phyloP scores from a whole-genome alignment of 2,329 filamentous ascomycete genomes.

The Phyllosticta capitalensis region DNA sequence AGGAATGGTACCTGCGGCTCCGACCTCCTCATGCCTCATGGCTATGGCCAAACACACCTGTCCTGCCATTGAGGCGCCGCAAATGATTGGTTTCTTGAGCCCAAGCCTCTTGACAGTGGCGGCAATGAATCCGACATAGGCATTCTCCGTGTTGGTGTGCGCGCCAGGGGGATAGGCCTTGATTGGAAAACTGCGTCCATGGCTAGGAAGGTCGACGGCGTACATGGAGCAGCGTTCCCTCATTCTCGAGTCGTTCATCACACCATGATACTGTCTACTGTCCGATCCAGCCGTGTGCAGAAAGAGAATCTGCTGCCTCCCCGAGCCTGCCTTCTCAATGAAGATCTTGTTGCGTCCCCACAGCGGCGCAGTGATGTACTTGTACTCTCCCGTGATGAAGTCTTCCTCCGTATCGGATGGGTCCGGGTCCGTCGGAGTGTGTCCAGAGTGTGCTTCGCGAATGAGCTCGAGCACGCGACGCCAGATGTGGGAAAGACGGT shows the following conservation, averaged over 20 bases:
- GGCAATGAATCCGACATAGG: slow-evolving; percentile 23
- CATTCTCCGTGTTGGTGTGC: slow-evolving; percentile 41
- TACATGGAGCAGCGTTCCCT: slow-evolving; percentile 40
- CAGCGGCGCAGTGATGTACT: slow-evolving; percentile 36
- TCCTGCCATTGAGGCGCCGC: slow-evolving; percentile 42
- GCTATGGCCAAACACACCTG: slow-evolving; percentile 41
- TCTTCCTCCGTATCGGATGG: slow-evolving; percentile 19
- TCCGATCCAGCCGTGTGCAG: slow-evolving; percentile 40
- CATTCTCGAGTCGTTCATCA: slow-evolving; percentile 41
- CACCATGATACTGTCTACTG: slow-evolving; percentile 41
- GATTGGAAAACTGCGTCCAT: slow-evolving; percentile 40
- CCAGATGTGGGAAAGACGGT: slow-evolving; percentile 39
- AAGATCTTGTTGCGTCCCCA: slow-evolving; percentile 43
- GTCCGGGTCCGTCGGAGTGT: slow-evolving; percentile 26
- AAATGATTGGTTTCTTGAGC: slow-evolving; percentile 39
- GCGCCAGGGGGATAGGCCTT: slow-evolving; percentile 32
- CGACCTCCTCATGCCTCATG: slow-evolving; percentile 37
- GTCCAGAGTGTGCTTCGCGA: slow-evolving; percentile 39
- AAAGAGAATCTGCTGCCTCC: slow-evolving; percentile 38
- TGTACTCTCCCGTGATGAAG: slow-evolving; percentile 38
- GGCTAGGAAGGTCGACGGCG: slow-evolving; percentile 41
- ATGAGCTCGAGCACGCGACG: slow-evolving; percentile 39
- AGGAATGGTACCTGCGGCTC: slow-evolving; percentile 38
- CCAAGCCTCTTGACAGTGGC: slow-evolving; percentile 13
- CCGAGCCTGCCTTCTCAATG: slow-evolving; percentile 39